These are phyloP conservation scores for Durio zibethinus DNA, from an alignment of 345 rosid genomes.

Conservation along the genomic window DNA sequence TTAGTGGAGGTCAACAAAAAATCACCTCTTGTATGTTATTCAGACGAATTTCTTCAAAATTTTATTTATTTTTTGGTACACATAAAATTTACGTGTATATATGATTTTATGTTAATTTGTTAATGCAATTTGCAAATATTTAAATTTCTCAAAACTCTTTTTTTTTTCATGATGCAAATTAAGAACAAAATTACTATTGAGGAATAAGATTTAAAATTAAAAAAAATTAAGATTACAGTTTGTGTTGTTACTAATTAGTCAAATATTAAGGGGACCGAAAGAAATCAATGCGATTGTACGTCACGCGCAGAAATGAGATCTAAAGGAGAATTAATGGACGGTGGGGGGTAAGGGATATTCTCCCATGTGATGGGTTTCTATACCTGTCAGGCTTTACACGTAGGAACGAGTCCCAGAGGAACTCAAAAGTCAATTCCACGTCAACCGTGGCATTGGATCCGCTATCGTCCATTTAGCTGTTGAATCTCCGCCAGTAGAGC, in stretches of 20 bases:
- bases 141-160: neutral
- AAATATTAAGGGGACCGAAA: too few relatives aligned
- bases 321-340: neutral
- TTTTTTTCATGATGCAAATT: too few relatives aligned
- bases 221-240: too few relatives aligned
- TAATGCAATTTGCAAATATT: neutral
- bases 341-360: slow-evolving; percentile 6
- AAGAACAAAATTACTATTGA: too few relatives aligned
- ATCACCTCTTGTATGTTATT: neutral
- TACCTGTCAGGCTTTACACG: slow-evolving; percentile 18
- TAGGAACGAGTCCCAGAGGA: slow-evolving; percentile 4
- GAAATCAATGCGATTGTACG: neutral
- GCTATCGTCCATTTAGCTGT: neutral
- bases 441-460: neutral
- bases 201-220: too few relatives aligned
- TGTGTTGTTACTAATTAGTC: too few relatives aligned
- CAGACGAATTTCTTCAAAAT: neutral
- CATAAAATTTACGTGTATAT: neutral
- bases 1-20: neutral
- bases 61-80: neutral
- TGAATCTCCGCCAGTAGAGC: neutral
- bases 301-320: neutral
- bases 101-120: neutral
- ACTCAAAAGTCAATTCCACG: neutral
- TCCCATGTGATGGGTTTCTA: slow-evolving; percentile 31